Conservation (phyloP, 2,329 filamentous ascomycete genomes). For the Plectosphaerella cucumerina region DNA sequence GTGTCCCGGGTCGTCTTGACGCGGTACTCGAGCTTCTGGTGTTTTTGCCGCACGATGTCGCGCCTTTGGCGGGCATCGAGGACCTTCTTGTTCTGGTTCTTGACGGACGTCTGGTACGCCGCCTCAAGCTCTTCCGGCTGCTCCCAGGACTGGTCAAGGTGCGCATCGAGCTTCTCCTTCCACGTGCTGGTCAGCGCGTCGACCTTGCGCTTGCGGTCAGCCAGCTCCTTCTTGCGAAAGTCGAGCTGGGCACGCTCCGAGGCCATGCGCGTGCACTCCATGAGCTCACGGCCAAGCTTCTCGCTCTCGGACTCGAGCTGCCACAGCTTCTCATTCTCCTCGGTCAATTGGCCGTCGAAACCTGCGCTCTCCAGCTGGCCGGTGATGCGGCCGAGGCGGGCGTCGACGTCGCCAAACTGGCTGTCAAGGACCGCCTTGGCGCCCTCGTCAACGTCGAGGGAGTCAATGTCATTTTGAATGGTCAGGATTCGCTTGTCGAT, state of each 20-base stretch:
- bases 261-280: conserved; percentile 76
- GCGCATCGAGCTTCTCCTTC: conserved; percentile 60
- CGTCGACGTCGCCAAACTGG: conserved; percentile 65
- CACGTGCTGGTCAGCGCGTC: conserved; percentile 75
- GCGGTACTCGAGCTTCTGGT: conserved; percentile 72
- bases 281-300: conserved; percentile 72
- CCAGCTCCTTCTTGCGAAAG: conserved; percentile 74
- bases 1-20: conserved; percentile 63
- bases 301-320: conserved; percentile 69
- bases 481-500: conserved; percentile 68
- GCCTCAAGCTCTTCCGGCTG: conserved; percentile 60
- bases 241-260: conserved; percentile 82
- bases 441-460: conserved; percentile 83
- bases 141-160: conserved; percentile 66
- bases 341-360: conserved; percentile 67
- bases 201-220: conserved; percentile 68
- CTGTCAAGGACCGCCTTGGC: conserved; percentile 72
- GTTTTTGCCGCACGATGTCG: conserved; percentile 66
- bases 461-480: conserved; percentile 64
- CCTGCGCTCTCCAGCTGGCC: conserved; percentile 58
- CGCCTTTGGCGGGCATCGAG: conserved; percentile 64
- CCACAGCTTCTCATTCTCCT: conserved; percentile 61
- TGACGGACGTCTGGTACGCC: conserved; percentile 62
- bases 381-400: conserved; percentile 57
- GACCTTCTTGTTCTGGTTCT: conserved; percentile 52